A percentile compares a stretch with the other conserved stretches of the same genome.
Evolutionary conservation across 441 rosid genomes (phyloP).

Genomic region (Geranium incanum): DNA sequence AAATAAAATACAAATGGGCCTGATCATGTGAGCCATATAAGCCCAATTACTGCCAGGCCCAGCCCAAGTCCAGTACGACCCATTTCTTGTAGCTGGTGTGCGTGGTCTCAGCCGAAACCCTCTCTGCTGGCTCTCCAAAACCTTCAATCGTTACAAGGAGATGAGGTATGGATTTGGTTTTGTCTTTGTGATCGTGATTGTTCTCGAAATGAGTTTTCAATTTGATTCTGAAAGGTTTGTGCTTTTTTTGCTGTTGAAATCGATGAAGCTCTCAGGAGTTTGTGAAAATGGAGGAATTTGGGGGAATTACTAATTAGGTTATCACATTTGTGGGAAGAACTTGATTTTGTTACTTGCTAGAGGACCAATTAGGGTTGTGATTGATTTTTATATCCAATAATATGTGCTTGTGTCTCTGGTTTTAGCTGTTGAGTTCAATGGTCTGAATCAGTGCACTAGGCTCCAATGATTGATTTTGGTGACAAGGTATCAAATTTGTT

Average conservation of each 20-base stretch:
- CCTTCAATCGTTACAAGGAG: too few species aligned
- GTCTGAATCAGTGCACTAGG: neutral
- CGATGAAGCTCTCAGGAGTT: neutral
- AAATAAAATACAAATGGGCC: too few species aligned
- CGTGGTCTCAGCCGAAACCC: too few species aligned
- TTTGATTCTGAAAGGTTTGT: neutral
- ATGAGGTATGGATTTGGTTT: too few species aligned
- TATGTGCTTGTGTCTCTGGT: neutral
- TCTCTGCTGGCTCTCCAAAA: too few species aligned
- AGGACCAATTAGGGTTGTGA: neutral
- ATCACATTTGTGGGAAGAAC: neutral
- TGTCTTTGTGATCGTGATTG: neutral
- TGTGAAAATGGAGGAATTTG: neutral
- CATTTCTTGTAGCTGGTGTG: too few species aligned
- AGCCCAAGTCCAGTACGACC: too few species aligned
- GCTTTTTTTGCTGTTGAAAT: neutral
- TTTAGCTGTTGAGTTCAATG: neutral
- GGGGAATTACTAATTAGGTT: neutral
- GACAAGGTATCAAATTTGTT: neutral
- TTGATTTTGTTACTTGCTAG: neutral
- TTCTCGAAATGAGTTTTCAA: neutral
- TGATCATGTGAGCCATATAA: too few species aligned
- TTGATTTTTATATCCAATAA: too few species aligned
- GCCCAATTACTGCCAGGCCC: too few species aligned
- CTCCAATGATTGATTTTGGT: neutral